Evolutionary conservation across 495 filamentous ascomycete species (phyloP), one percentile per base, ranked within the genome.

Genomic region (Xylaria acuta): DNA sequence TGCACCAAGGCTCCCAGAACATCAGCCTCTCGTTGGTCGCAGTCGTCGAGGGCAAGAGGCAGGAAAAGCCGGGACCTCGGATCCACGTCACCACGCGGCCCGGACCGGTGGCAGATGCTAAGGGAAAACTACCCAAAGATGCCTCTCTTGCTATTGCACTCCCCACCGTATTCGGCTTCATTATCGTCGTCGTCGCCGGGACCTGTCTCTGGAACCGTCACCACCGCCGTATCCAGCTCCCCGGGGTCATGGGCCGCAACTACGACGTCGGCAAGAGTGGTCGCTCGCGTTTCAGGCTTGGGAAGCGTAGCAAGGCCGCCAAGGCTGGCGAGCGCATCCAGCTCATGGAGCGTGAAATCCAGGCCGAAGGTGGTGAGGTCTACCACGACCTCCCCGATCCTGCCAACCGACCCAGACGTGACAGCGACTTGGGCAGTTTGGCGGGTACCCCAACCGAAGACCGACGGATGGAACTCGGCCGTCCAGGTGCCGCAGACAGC

Each of bases 231-330:
- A 80, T 85, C 63, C 78, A 73, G 0, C 63, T 85, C 12, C 82
- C 81, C 62, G 82, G 78, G 49, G 75, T 85, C 70, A 82, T 85
- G 81, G 76, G 80, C 40, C 81, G 81, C 58, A 66, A 76, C n/a
- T 67, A 76, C 40, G 45, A 78, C 56, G 78, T 79, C 67, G 69
- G 80, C 73, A 80, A 77, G 69, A 71, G 75, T 12, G 71, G 79
- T 49, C 72, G 74, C 43, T 72, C 78, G 60, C 75, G 76, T 22
- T 56, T 82, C 71, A 72, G 79, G 0, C 70, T 74, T 1, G 70
- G 74, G 38, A 74, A 75, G 58, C 54, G 65, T 34, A 68, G 67
- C 25, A 74, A 72, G 51, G 65, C 74, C 27, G 77, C 78, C 40
- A 68, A 72, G 51, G 73, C 80, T 38, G 77, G 80, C 67, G 74